Evolutionary conservation across 169 alveolate species (phyloP).

Genomic region (Eimeria necatrix): DNA sequence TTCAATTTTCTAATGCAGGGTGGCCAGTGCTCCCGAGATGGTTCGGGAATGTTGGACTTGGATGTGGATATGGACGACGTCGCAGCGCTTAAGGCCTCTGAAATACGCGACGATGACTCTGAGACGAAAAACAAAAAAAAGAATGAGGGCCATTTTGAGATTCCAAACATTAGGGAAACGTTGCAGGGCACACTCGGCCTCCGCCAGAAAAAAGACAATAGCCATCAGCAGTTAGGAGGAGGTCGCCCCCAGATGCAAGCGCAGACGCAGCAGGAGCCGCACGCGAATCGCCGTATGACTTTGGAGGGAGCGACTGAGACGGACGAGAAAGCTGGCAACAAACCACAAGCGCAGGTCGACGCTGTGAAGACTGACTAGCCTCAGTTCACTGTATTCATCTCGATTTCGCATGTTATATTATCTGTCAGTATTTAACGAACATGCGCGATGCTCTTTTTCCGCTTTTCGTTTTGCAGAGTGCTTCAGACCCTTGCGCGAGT

Average conservation of each 20-base stretch:
- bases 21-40: conserved; percentile 56
- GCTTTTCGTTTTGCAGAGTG: not conserved
- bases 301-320: not conserved
- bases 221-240: conserved; percentile 14
- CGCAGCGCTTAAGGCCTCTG: conserved; percentile 51
- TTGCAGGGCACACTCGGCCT: conserved; percentile 69
- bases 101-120: conserved; percentile 30
- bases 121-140: conserved; percentile 3
- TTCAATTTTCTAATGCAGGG: not conserved
- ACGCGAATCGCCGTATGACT: not conserved
- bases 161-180: conserved; percentile 26
- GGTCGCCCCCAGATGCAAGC: not conserved
- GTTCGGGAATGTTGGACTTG: conserved; percentile 41
- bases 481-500: not conserved
- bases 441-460: not conserved
- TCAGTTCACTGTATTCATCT: not conserved
- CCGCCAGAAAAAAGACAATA: conserved; percentile 29
- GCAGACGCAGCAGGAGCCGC: conserved; percentile 22
- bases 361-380: conserved; percentile 13
- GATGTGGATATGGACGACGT: conserved; percentile 72
- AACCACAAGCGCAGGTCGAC: conserved; percentile 22
- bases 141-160: conserved; percentile 41
- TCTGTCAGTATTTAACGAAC: not conserved
- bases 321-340: conserved; percentile 8
- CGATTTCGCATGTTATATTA: too few species aligned